Base-by-base conservation (phyloP, 2,329 filamentous ascomycete genomes). In the Nothophaeocryptopus gaeumannii region DNA sequence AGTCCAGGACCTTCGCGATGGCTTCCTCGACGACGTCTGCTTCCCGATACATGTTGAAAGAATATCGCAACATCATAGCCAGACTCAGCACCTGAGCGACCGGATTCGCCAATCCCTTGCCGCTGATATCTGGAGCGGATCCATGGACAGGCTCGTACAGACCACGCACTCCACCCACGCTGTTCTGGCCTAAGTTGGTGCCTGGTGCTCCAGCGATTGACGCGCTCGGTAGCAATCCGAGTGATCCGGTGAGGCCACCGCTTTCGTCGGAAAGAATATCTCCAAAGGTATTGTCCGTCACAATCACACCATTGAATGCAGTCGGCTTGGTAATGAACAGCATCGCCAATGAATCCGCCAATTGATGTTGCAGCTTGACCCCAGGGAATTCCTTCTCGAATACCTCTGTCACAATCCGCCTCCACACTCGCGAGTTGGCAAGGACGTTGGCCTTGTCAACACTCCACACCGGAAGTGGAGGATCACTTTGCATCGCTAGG, bases 401-500 rank as follows among this genome's bases (percentile, higher is more conserved):
- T 2, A 71, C 56, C 4, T 74, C 65, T 10, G 66, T 62, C 0
- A 73, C 74, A 3, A 72, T 71, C 10, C 69, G 63, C 3, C 77
- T 63, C 77, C 77, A 79, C 3, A 79, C 70, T 2, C 77, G 65
- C 3, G 73, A 71, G 39, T 69, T 77, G 0, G 77, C 77, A 8
- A 80, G 70, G 8, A 79, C 76, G 51, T 79, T 79, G 36, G 75
- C 76, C 62, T 80, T 79, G 62, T 80, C 77, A 1, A 70, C 70
- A 50, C 72, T 75, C 68, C 71, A 75, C 1, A 78, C 76, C 2
- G 69, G 61, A 1, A 70, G 66, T 10, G 73, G 70, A 8, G 62
- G 59, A 39, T 67, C 67, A 7, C 65, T 60, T 52, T 59, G 61
- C 59, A 53, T 65, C 0, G 77, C 75, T 5, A 79, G 65, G 5